These are phyloP conservation scores for Talaromyces piceae DNA, from an alignment of 2,329 filamentous ascomycete genomes.

Conservation along the genomic window DNA sequence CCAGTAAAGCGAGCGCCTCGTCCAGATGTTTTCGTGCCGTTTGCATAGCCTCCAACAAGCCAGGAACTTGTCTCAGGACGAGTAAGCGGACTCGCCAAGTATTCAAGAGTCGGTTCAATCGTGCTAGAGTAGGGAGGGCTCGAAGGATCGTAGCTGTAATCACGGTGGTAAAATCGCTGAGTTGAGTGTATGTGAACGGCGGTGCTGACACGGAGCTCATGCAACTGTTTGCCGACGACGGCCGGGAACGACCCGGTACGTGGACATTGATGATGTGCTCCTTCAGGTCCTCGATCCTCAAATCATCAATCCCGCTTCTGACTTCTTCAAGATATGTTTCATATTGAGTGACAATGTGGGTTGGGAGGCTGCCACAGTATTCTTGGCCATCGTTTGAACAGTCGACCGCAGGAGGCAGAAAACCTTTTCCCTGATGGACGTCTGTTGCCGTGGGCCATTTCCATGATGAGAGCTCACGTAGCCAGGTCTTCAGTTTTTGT, in stretches of 20 bases:
- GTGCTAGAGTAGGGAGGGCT: conserved; percentile 71
- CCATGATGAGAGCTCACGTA: conserved; percentile 52
- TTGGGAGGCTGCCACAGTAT: conserved; percentile 66
- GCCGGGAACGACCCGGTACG: conserved; percentile 55
- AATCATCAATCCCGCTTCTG: conserved; percentile 37
- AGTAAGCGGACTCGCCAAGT: conserved; percentile 70
- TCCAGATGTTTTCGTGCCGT: conserved; percentile 28
- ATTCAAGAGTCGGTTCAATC: conserved; percentile 63
- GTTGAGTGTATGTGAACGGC: conserved; percentile 52
- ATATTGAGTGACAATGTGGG: conserved; percentile 57
- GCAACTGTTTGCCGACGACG: conserved; percentile 39
- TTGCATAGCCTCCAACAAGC: conserved; percentile 58
- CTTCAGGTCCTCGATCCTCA: conserved; percentile 68
- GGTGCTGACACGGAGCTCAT: conserved; percentile 32
- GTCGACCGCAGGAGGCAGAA: conserved; percentile 24
- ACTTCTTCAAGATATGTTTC: conserved; percentile 71
- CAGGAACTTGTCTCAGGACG: conserved; percentile 66
- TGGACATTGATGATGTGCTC: conserved; percentile 76
- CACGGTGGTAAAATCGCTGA: conserved; percentile 86
- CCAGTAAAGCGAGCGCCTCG: conserved; percentile 24
- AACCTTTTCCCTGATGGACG: conserved; percentile 34
- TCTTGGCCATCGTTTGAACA: conserved; percentile 21
- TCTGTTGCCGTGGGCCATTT: conserved; percentile 44
- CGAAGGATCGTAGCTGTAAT: conserved; percentile 89
- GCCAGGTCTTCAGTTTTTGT: conserved; percentile 52